Base-by-base conservation (phyloP, 1,284 basidiomycete genomes). In the Microbotryomycetes sp. region DNA sequence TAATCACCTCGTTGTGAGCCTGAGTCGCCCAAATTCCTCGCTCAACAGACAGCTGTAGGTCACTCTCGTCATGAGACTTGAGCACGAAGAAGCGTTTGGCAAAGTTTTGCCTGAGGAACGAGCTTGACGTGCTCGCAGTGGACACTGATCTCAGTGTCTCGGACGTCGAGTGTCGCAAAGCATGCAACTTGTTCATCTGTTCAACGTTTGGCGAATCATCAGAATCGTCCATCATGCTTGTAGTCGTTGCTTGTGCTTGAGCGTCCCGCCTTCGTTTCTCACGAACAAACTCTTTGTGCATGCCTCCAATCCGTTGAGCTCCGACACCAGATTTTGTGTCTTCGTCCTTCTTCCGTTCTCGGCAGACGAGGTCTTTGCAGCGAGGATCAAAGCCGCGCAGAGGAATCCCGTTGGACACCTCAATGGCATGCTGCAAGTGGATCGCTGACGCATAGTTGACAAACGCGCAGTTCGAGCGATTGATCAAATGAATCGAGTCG, bases 1-100 rank as follows among this genome's bases (percentile, higher is more conserved):
- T 45, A 72, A 73, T 69, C 3, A 92, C 78, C 75, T 97, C 92
- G 71, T 97, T 97, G 77, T 97, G 93, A 61, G 81, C 81, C 75
- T 97, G 94, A 0, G 93, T 97, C 35, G 88, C 86, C 93, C 94
- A 97, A 0, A 87, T 67, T 1, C 89, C 86, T 7, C 81, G 82
- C 73, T 86, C 79, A n/a, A 91, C 84, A 69, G 89, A 91, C 27
- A 88, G 78, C 68, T 92, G 86, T 68, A 97, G 79, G 73, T 96
- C 91, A 66, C 81, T 82, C 85, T 90, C 70, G 54, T 60, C 63
- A 45, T 73, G 69, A 24, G 60, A 61, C 68, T 97, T 97, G 68
- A 97, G 82, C 64, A 97, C 93, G 71, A 97, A 97, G 75, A 85
- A 92, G 26, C 93, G 84, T 71, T 83, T 83, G 4, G 89, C 89